Evolutionary conservation across 306 rosid genomes (phyloP).

Genomic region (Prunus davidiana): DNA sequence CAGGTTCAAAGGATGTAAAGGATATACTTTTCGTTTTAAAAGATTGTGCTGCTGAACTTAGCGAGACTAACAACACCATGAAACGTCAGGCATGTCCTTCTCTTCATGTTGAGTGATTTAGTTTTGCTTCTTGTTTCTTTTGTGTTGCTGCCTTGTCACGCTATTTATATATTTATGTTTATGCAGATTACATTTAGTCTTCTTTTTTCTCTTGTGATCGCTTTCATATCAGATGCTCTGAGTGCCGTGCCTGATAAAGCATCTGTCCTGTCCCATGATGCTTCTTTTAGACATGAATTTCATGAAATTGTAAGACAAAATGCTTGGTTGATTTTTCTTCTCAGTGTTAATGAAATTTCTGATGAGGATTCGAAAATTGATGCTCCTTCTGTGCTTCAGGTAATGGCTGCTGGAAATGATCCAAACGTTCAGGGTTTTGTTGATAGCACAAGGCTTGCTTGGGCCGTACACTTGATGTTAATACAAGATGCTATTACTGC

Average conservation of each 20-base stretch:
- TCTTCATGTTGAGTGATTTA: slow-evolving; percentile 14
- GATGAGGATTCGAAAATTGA: slow-evolving; percentile 21
- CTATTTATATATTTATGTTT: slow-evolving; percentile 12
- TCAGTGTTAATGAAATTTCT: slow-evolving; percentile 18
- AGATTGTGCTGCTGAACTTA: slow-evolving; percentile 67
- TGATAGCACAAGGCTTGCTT: slow-evolving; percentile 79
- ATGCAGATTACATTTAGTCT: slow-evolving; percentile 90
- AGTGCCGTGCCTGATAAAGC: slow-evolving; percentile 84
- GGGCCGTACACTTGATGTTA: slow-evolving; percentile 91
- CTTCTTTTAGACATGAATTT: slow-evolving; percentile 75
- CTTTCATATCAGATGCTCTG: slow-evolving; percentile 82
- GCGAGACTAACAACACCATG: slow-evolving; percentile 46
- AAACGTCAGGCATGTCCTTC: slow-evolving; percentile 59
- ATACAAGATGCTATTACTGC: slow-evolving; percentile 55
- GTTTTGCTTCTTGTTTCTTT: background rate
- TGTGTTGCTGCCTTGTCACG: slow-evolving; percentile 2
- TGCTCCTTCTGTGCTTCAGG: slow-evolving; percentile 45
- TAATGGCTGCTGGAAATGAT: slow-evolving; percentile 75
- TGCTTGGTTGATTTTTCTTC: slow-evolving; percentile 15
- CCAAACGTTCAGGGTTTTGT: slow-evolving; percentile 63
- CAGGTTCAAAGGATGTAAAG: slow-evolving; percentile 81
- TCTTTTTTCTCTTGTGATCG: slow-evolving; percentile 78
- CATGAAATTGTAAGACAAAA: slow-evolving; percentile 67
- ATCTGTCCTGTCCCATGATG: slow-evolving; percentile 66
- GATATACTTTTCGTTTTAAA: slow-evolving; percentile 66